Base-by-base conservation (phyloP, 169 alveolate genomes). In the Eimeria zaria region DNA sequence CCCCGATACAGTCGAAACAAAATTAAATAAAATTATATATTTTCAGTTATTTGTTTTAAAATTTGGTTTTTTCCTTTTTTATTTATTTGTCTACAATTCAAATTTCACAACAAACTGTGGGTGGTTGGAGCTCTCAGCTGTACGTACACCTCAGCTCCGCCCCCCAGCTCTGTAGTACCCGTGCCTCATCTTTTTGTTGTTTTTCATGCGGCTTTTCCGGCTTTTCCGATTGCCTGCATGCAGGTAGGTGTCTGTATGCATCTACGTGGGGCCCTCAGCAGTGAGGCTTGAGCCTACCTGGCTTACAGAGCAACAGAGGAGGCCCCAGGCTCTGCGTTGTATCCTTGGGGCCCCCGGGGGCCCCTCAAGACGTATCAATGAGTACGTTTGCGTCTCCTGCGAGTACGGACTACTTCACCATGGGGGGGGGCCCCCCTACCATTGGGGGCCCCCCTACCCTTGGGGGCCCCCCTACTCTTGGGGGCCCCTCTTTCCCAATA, bases 341-440 rank as follows among this genome's bases (percentile, higher is more conserved):
- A 12, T 41, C 87, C 41, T 48, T 27, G 58, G 90, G 90, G 90
- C 62, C 73, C 90, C 71, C 90, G 4, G 90, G 73, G 90, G 90
- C 90, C 90, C 91, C 76, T 83, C 20, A 36, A n/a, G n/a, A 53
- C 33, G 55, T 5, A 3, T 20, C 76, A 27, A 83, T 83, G 91
- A 83, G 91, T 20, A 46, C 76, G 12, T 83, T 83, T 46, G 91
- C 55, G 48, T 83, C 91, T 27, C 91, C 91, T 30, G 44, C 90
- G 73, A 73, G 71, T 20, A 48, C 91, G 8, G 91, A 83, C 91
- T 46, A 12, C 74, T 83, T 41, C 76, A 6, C 30, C 51, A 20
- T 16, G n/a, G n/a, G 27, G 62, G 71, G 51, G 44, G 74, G 46
- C 33, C 89, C 89, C 20, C 27, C 89, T 8, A 11, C 62, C 44